phyloP scores from a whole-genome alignment of 192 early-diverging fungal species.

The Backusella tuberculispora region DNA sequence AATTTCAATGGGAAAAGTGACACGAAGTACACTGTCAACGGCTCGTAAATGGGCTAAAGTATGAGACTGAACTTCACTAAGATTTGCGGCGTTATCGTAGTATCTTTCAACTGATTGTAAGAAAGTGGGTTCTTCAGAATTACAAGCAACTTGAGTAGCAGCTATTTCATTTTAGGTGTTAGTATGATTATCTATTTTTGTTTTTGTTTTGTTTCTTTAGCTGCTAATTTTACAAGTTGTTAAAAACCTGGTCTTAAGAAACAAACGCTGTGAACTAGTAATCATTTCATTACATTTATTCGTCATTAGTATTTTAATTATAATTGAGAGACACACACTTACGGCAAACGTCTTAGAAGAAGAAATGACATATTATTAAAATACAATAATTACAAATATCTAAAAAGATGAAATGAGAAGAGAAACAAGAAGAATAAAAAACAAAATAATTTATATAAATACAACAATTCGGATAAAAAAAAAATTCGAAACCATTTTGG shows the following conservation, averaged over 20 bases:
- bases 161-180: conserved; percentile 23
- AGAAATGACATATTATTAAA: not conserved
- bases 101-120: conserved; percentile 71
- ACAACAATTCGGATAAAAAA: conserved; percentile 2
- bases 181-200: not conserved
- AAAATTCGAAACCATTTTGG: not conserved
- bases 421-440: conserved; percentile 4
- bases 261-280: not conserved
- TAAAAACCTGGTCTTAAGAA: not conserved
- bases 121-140: conserved; percentile 70
- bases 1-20: conserved; percentile 81
- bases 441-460: not conserved
- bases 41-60: conserved; percentile 72
- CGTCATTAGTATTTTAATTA: too few species aligned
- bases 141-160: conserved; percentile 60
- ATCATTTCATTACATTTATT: not conserved
- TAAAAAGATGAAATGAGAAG: not conserved
- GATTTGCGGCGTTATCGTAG: conserved; percentile 71
- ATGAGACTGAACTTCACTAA: conserved; percentile 59
- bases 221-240: not conserved
- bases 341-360: not conserved
- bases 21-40: conserved; percentile 70
- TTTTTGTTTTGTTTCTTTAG: not conserved
- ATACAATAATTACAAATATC: too few species aligned
- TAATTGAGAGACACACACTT: not conserved